Evolutionary conservation across 116 monocot genomes (phyloP).

Genomic region (Phalaenopsis hybrid): DNA sequence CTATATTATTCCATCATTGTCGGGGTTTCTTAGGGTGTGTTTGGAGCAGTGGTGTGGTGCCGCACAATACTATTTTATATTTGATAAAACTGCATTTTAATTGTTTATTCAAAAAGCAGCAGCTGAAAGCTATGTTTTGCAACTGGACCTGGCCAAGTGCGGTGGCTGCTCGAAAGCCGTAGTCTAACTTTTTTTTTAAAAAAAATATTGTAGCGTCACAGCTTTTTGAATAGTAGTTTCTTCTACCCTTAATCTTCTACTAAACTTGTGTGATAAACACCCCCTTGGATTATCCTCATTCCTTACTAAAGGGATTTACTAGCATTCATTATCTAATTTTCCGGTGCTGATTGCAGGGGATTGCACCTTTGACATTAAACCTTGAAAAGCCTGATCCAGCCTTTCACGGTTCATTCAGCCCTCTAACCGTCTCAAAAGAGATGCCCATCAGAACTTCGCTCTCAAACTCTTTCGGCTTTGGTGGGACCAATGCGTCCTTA

Average conservation of each 20-base stretch:
- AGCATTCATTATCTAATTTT: neutral
- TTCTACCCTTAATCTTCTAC: neutral
- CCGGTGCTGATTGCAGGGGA: constrained; percentile 38
- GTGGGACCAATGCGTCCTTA: constrained; percentile 88
- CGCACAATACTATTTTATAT: too few relatives aligned
- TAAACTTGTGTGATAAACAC: too few relatives aligned
- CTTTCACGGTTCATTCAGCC: constrained; percentile 54
- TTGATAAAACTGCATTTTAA: too few relatives aligned
- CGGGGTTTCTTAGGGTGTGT: too few relatives aligned
- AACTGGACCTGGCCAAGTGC: too few relatives aligned
- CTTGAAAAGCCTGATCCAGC: constrained; percentile 60
- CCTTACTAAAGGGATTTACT: neutral
- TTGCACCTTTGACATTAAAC: constrained; percentile 82
- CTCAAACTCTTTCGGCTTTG: constrained; percentile 98
- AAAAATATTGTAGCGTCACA: neutral
- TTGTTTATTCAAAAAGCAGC: too few relatives aligned
- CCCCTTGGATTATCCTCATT: too few relatives aligned
- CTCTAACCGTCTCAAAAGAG: constrained; percentile 39
- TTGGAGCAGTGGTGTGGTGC: too few relatives aligned
- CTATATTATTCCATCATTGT: neutral
- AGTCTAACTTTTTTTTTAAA: neutral
- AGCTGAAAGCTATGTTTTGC: too few relatives aligned
- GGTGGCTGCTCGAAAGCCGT: too few relatives aligned
- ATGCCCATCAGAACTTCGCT: constrained; percentile 74
- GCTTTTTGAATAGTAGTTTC: neutral